These are phyloP conservation scores for Sphaerulina populicola DNA, from an alignment of 2,329 filamentous ascomycete species.

Conservation along the genomic window DNA sequence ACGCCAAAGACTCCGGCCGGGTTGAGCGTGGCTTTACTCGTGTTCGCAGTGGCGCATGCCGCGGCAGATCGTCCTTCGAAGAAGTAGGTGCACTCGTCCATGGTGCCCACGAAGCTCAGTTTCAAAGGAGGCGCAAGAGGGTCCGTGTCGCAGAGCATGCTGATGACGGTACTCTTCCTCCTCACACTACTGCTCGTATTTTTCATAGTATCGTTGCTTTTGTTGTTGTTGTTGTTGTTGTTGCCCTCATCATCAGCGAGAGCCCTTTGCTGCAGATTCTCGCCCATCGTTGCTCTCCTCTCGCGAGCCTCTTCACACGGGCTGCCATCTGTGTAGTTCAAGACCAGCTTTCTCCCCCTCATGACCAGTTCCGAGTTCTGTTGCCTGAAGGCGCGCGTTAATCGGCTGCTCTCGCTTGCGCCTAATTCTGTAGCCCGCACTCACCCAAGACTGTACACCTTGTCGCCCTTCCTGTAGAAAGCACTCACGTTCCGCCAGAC, in stretches of 20 bases:
- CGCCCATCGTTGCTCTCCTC: conserved; percentile 25
- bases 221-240: conserved; percentile 32
- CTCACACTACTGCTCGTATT: conserved; percentile 34
- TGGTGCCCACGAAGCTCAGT: conserved; percentile 70
- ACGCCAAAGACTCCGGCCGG: conserved; percentile 77
- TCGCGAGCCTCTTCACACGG: conserved; percentile 36
- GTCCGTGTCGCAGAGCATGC: conserved; percentile 85
- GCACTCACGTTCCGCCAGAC: conserved; percentile 68
- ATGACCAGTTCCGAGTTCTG: conserved; percentile 48
- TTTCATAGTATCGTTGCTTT: conserved; percentile 27
- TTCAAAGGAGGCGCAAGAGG: conserved; percentile 58
- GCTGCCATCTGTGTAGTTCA: conserved; percentile 46
- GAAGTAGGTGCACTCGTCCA: conserved; percentile 89
- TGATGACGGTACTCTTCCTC: conserved; percentile 77
- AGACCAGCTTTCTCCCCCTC: conserved; percentile 56
- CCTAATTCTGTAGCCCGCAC: conserved; percentile 26
- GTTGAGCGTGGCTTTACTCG: conserved; percentile 51
- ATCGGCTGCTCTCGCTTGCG: too few relatives aligned
- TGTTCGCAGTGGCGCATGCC: conserved; percentile 66
- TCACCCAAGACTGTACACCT: conserved; percentile 67
- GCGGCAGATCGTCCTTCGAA: conserved; percentile 84
- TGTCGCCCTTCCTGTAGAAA: conserved; percentile 59
- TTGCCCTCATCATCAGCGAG: conserved; percentile 36
- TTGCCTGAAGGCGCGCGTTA: conserved; percentile 35
- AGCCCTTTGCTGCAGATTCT: conserved; percentile 27